Percentiles rank a stretch among this genome's conserved stretches.
phyloP scores from a whole-genome alignment of 345 rosid species.

The Carallia pectinifolia region DNA sequence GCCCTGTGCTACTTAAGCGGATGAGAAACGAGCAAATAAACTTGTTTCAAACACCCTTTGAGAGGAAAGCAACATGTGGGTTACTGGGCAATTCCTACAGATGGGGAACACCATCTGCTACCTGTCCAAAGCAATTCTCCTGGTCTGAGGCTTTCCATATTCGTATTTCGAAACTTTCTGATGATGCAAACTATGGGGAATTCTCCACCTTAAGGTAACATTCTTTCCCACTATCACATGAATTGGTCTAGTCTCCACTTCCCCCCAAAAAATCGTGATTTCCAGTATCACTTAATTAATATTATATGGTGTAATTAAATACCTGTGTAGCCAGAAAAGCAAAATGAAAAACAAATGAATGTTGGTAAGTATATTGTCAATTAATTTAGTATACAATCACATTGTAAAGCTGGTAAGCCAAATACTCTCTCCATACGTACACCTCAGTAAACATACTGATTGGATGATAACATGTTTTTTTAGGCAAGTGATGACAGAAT shows the following conservation, averaged over 20 bases:
- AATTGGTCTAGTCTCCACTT: neutral
- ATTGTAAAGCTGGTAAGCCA: too few relatives aligned
- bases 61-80: constrained; percentile 37
- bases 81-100: constrained; percentile 53
- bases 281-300: too few relatives aligned
- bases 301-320: neutral
- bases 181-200: constrained; percentile 43
- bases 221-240: neutral
- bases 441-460: neutral
- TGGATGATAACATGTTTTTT: constrained; percentile 1
- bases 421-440: neutral
- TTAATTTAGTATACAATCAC: too few relatives aligned
- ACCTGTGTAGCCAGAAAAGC: too few relatives aligned
- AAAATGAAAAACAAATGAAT: constrained; percentile 9
- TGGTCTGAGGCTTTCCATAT: constrained; percentile 76
- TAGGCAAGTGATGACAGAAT: constrained; percentile 51
- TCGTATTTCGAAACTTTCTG: constrained; percentile 45
- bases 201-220: constrained; percentile 44
- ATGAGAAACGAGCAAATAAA: constrained; percentile 49
- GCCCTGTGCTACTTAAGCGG: constrained; percentile 31
- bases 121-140: constrained; percentile 46
- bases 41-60: constrained; percentile 47
- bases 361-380: too few relatives aligned
- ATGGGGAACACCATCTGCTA: constrained; percentile 59
- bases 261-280: neutral